Evolutionary conservation across 2,329 filamentous ascomycete genomes (phyloP), one percentile per base, ranked within the genome.

Genomic region (Fusarium verticillioides): DNA sequence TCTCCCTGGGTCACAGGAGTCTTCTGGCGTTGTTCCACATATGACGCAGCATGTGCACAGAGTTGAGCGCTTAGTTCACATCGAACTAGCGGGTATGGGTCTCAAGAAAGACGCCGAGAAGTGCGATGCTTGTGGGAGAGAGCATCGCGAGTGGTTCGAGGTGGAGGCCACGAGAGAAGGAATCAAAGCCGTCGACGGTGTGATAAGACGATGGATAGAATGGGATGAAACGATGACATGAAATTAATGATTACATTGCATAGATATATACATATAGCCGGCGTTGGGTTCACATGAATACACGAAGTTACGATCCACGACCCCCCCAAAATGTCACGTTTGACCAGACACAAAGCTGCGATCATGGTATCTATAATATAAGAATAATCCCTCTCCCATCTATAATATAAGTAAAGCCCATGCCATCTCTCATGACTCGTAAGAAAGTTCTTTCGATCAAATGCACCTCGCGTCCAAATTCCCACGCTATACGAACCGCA

Each of bases 91-190:
- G 82, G 82, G 91, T 83, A 66, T 90, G 87, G 84, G 89, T 4
- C 72, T 90, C 69, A 83, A 89, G 68, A 82, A 84, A 62, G 83
- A 90, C 81, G 82, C 83, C 52, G 84, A 82, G 23, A 88, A 89
- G 59, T 99, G 96, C 78, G 86, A 86, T 9, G 88, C 90, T 3
- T 99, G 96, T 79, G 95, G 95, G 4, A 91, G 91, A 78, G 92
- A 94, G 77, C 96, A 99, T 82, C 87, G 92, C 59, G 96, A 99
- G 84, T 99, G 96, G 96, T 99, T 99, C 80, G 93, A 97, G 83
- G 91, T 98, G 2, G 90, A 94, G 70, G 93, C 94, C 1, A 91
- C 86, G 28, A 88, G 91, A 72, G 87, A 91, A 34, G 93, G 92
- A 0, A 87, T 98, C 7, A 89, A 87, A 68, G 87, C 88, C 84